Evolutionary conservation across 768 basidiomycete genomes (phyloP).

Genomic region (Collybia sordida): DNA sequence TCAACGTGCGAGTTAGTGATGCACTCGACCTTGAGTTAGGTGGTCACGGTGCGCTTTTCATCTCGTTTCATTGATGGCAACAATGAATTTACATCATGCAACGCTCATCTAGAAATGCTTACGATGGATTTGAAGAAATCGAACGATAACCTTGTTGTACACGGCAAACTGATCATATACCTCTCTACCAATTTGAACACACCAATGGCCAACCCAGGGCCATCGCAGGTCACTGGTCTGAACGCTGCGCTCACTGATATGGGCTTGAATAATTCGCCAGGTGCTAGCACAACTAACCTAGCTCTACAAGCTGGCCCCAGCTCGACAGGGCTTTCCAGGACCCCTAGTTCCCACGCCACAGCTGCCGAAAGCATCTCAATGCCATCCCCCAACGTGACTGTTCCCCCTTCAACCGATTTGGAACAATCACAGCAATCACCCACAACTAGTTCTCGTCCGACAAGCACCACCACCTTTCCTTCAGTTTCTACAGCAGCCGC

Average conservation of each 20-base stretch:
- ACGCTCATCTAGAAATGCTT: constrained; percentile 74
- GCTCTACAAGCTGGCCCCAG: constrained; percentile 40
- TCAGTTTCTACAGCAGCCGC: constrained; percentile 21
- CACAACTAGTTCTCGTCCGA: constrained; percentile 25
- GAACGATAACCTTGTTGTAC: constrained; percentile 97
- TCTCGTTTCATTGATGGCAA: background rate
- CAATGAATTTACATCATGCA: constrained; percentile 4
- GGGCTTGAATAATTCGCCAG: constrained; percentile 57
- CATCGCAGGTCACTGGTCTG: constrained; percentile 64
- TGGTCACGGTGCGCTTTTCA: constrained; percentile 75
- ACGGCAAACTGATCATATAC: constrained; percentile 96
- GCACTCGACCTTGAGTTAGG: constrained; percentile 90
- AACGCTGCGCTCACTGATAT: constrained; percentile 61
- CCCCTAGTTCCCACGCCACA: constrained; percentile 67
- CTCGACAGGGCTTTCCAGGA: constrained; percentile 52
- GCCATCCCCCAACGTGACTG: constrained; percentile 30
- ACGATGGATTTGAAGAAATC: constrained; percentile 97
- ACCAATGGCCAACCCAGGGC: constrained; percentile 84
- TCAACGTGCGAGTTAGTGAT: constrained; percentile 90
- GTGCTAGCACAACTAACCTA: constrained; percentile 57
- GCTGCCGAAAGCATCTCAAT: constrained; percentile 42
- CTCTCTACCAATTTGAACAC: constrained; percentile 88
- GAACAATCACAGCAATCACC: constrained; percentile 21
- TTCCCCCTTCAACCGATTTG: constrained; percentile 21
- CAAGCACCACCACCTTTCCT: constrained; percentile 19